Percentiles rank a stretch among this genome's conserved stretches.
Conservation (phyloP, 106 monocot genomes). For the Chionographis japonica region DNA sequence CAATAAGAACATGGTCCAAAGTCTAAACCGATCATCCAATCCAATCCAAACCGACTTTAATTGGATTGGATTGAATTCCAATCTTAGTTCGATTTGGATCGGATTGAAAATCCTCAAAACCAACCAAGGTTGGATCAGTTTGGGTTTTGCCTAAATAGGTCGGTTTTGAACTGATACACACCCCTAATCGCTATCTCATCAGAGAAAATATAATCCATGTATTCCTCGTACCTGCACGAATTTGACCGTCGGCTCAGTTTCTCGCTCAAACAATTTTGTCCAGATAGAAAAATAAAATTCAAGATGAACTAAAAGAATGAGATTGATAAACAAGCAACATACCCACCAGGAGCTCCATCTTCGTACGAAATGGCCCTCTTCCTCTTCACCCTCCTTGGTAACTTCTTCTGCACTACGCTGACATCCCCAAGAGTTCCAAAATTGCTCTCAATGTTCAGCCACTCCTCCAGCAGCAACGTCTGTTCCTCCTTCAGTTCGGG, state of each 20-base stretch:
- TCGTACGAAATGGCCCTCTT: constrained; percentile 76
- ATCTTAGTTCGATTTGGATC: no score
- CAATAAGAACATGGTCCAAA: no score
- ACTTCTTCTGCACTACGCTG: constrained; percentile 74
- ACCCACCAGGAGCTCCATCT: constrained; percentile 67
- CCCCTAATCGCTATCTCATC: no score
- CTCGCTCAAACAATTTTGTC: not conserved
- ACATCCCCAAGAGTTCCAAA: constrained; percentile 62
- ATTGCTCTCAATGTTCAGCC: constrained; percentile 66
- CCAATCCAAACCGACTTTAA: no score
- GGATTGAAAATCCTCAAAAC: no score
- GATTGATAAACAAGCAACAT: constrained; percentile 28
- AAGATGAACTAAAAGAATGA: no score
- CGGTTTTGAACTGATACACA: no score
- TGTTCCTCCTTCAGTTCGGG: constrained; percentile 94
- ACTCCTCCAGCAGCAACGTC: constrained; percentile 93
- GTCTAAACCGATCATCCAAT: no score
- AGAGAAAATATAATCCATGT: constrained; percentile 93
- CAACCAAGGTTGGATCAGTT: no score
- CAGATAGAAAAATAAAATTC: not conserved
- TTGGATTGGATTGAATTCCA: no score
- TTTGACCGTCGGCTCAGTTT: not conserved
- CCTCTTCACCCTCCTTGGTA: constrained; percentile 89
- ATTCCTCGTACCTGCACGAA: constrained; percentile 81
- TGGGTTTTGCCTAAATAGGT: no score